Percentiles rank a stretch among this genome's conserved stretches.
Conservation (phyloP, 192 early-diverging fungal species). For the Coemansia sp. region DNA sequence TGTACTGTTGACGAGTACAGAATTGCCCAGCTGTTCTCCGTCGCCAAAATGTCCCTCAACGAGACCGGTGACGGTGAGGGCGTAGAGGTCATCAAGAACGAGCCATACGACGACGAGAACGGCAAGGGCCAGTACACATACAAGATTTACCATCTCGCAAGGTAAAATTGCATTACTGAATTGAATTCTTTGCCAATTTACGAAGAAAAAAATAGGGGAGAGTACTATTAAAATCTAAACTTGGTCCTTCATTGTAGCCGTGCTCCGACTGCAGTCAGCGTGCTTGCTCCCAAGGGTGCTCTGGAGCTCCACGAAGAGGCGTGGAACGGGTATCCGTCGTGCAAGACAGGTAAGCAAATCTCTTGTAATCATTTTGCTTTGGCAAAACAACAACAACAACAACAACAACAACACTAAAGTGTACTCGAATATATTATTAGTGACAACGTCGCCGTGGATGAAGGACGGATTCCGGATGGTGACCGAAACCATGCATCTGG, state of each 20-base stretch:
- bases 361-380: neutral
- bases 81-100: conserved; percentile 74
- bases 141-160: conserved; percentile 67
- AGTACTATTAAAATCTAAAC: neutral
- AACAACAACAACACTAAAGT: too few relatives aligned
- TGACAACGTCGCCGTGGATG: conserved; percentile 66
- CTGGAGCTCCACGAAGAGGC: conserved; percentile 75
- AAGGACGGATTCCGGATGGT: conserved; percentile 68
- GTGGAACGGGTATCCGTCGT: conserved; percentile 82
- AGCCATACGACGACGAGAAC: conserved; percentile 69
- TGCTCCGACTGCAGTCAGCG: conserved; percentile 61
- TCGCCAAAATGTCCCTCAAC: conserved; percentile 72
- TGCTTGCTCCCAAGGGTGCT: conserved; percentile 62
- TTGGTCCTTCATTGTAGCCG: conserved; percentile 41
- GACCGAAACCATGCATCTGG: conserved; percentile 71
- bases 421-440: conserved; percentile 2
- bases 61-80: conserved; percentile 80
- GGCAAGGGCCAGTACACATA: conserved; percentile 79
- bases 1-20: conserved; percentile 74
- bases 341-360: conserved; percentile 51
- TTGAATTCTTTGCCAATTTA: neutral
- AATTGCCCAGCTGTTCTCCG: conserved; percentile 72
- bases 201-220: neutral
- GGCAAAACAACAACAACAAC: too few relatives aligned
- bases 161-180: conserved; percentile 16